A percentile compares a stretch with the other conserved stretches of the same genome.
These are phyloP conservation scores for Tylopilus plumbeoviolaceoides DNA, from an alignment of 768 basidiomycete genomes.

Conservation along the genomic window DNA sequence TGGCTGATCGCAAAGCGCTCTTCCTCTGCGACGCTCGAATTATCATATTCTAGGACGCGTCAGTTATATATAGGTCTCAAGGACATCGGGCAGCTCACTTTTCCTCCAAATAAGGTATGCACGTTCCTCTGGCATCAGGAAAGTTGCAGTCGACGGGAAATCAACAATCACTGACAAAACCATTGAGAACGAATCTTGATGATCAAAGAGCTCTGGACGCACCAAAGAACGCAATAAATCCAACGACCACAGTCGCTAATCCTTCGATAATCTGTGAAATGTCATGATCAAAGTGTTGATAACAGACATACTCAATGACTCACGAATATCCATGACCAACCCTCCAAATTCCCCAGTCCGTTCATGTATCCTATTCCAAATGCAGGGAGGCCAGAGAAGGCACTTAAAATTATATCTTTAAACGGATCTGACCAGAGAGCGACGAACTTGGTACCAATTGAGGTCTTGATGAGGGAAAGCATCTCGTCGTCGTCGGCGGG, in stretches of 20 bases:
- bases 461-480: too few species aligned
- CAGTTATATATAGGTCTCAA: conserved; percentile 44
- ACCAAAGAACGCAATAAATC: conserved; percentile 50
- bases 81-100: conserved; percentile 5
- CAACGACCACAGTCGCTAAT: conserved; percentile 54
- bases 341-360: conserved; percentile 42
- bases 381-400: conserved; percentile 58
- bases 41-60: conserved; percentile 40
- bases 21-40: conserved; percentile 32
- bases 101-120: conserved; percentile 16
- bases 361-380: conserved; percentile 53
- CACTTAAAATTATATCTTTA: conserved; percentile 25
- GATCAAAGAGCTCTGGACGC: conserved; percentile 3
- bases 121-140: conserved; percentile 15
- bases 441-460: too few species aligned
- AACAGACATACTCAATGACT: conserved; percentile 8
- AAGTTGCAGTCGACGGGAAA: conserved; percentile 27
- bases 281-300: not conserved
- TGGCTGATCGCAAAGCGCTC: conserved; percentile 55
- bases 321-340: conserved; percentile 71
- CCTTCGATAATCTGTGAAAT: conserved; percentile 34
- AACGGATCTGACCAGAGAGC: too few species aligned
- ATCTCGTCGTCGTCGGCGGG: too few species aligned
- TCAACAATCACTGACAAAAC: conserved; percentile 51
- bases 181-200: not conserved